These are phyloP conservation scores for Gymnopus androsaceus DNA, from an alignment of 1,284 basidiomycete species.

Conservation along the genomic window DNA sequence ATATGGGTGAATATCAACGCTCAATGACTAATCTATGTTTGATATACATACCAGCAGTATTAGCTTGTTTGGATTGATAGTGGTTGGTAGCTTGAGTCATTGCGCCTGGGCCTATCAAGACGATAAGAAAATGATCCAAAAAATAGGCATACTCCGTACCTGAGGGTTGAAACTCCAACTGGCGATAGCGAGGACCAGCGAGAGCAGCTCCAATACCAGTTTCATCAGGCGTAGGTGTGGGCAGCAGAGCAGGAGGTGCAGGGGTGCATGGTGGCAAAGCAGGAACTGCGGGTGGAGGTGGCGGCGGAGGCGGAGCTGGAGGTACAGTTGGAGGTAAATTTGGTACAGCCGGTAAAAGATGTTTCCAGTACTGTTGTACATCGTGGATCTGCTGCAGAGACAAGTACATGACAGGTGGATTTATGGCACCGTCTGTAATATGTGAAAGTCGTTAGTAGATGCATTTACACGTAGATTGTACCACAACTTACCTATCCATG, in stretches of 20 bases:
- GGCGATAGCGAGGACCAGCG: no score
- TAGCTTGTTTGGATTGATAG: no score
- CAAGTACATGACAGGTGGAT: constrained; percentile 14
- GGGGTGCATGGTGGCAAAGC: background rate
- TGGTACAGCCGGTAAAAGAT: background rate
- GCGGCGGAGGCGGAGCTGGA: background rate
- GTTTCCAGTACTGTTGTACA: background rate
- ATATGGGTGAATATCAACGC: no score
- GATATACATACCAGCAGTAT: no score
- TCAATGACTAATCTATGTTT: no score
- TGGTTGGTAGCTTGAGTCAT: no score
- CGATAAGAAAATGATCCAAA: no score
- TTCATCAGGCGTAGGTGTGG: no score
- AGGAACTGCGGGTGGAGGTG: background rate
- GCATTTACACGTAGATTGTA: background rate
- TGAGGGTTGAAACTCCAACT: no score
- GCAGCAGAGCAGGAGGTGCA: constrained; percentile 13
- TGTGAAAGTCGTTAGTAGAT: background rate
- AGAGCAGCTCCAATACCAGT: no score
- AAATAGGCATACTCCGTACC: no score
- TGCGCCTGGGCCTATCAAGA: no score
- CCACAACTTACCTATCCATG: constrained; percentile 15
- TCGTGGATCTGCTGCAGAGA: background rate
- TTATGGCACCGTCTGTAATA: constrained; percentile 11
- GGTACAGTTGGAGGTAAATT: background rate